Conservation (phyloP, 441 rosid genomes). For the Erodium moschatum region DNA sequence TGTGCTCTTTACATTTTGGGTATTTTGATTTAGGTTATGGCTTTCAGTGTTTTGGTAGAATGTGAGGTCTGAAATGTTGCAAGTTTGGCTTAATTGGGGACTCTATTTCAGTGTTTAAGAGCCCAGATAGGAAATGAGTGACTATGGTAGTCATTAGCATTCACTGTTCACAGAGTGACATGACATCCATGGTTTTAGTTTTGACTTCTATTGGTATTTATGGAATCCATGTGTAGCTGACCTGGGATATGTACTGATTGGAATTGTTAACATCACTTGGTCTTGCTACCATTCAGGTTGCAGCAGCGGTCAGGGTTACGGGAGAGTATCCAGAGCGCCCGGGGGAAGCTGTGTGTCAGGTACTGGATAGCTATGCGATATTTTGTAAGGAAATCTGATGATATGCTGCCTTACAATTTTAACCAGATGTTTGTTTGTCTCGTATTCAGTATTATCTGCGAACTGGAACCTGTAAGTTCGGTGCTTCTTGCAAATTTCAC, state of each 20-base stretch:
- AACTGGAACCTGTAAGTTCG: constrained; percentile 1
- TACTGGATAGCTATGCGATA: constrained; percentile 10
- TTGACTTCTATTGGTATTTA: background rate
- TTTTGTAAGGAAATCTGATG: background rate
- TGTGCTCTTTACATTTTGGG: background rate
- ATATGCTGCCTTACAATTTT: background rate
- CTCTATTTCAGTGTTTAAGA: background rate
- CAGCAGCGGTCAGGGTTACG: constrained; percentile 79
- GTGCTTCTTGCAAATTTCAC: constrained; percentile 12
- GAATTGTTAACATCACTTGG: background rate
- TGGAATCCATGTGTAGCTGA: background rate
- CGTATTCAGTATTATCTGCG: background rate
- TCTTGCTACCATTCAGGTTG: constrained; percentile 47
- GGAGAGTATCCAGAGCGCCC: constrained; percentile 85
- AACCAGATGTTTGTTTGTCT: background rate
- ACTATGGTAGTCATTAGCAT: background rate
- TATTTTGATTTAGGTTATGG: background rate
- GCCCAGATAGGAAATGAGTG: background rate
- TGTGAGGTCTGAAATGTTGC: background rate
- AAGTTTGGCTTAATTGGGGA: background rate
- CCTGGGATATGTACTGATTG: background rate
- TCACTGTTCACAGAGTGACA: background rate
- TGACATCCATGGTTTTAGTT: background rate
- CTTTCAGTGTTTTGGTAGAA: background rate
- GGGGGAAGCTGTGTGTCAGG: constrained; percentile 83